Base-by-base conservation (phyloP, 1,284 basidiomycete species). In the Ustilago trichophora region DNA sequence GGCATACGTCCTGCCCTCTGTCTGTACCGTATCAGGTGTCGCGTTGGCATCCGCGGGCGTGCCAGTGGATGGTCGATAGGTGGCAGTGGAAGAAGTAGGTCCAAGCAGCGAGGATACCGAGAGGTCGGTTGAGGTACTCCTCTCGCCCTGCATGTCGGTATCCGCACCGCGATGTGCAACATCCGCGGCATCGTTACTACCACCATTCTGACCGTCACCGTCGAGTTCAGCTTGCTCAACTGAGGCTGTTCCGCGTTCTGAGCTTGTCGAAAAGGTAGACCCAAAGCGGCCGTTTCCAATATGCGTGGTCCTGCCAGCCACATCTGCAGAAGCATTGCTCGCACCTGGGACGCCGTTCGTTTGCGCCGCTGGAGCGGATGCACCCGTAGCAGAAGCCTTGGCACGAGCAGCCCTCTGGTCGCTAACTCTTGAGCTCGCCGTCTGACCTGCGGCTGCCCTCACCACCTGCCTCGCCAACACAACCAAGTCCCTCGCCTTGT, bases 401-500 rank as follows among this genome's bases (percentile, higher is more conserved):
- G 32, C 32, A 10, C 53, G 31, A 16, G 48, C 55, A 15, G 37
- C 49, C 13, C 37, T 60, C 11, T 47, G 53, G 33, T 57, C 45
- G 26, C 51, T 43, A 2, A 56, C 64, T 15, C 34, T 43, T 0
- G 47, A 38, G 27, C 57, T 56, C 12, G 64, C 64, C 12, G 45
- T 35, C 46, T 67, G 57, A 4, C 57, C 47, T 6, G 65, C 58
- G 18, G 65, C 65, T 12, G 59, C 55, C 10, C 57, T 41, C 3
- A 64, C 60, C n/a, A 69, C 66, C 38, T 69, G 66, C 16, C 66
- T 41, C 12, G 59, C 66, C 35, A 69, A 31, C 13, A 51, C 57
- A 27, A 64, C 60, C 50, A 69, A 12, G 24, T 69, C 66, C 16
- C 60, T 55, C 7, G 66, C 66, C 52, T 69, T 69, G 42, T 59